Evolutionary conservation across 2,329 filamentous ascomycete genomes (phyloP), one percentile per base, ranked within the genome.

Genomic region (Colletotrichum spaethianum): DNA sequence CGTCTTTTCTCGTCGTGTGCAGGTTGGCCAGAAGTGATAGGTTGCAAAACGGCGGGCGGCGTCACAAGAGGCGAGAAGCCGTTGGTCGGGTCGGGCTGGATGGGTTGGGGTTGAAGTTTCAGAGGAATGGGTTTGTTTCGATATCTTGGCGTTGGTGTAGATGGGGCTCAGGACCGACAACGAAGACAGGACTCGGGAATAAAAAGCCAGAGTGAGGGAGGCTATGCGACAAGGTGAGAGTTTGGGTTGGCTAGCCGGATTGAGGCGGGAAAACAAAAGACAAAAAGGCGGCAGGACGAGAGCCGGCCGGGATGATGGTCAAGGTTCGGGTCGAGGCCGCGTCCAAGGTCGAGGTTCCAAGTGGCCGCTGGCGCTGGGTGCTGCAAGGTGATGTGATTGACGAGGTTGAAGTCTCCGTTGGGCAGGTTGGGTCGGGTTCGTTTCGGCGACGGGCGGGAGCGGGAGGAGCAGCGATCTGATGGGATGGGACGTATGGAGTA

Each of bases 381-480:
- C 57, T 59, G 64, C 67, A 53, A 52, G 64, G 57, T 71, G 69
- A 71, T 61, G 63, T 63, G 69, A 63, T 46, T 59, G 52, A 62
- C 44, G 59, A 62, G 59, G 11, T 62, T 59, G 40, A 33, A 42
- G 67, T 26, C 36, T 26, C 53, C 6, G 46, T 46, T 62, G 56
- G 63, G 48, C 56, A 48, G 63, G 46, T 62, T 69, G 42, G 65
- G 59, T 72, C 65, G 70, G 70, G 69, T 63, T 69, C 23, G 70
- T 69, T 69, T 72, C 59, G 65, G 53, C 70, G 70, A 52, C 65
- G 70, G 70, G 70, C 70, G 70, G 70, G 70, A 72, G 70, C 70
- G 70, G 70, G 65, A 72, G 70, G 65, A 72, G 60, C 70, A 72
- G 70, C 70, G 69, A 72, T 72, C 65, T 70, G 59, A 42, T 60